phyloP scores from a whole-genome alignment of 768 basidiomycete genomes.

The Sporobolomyces phaffii region DNA sequence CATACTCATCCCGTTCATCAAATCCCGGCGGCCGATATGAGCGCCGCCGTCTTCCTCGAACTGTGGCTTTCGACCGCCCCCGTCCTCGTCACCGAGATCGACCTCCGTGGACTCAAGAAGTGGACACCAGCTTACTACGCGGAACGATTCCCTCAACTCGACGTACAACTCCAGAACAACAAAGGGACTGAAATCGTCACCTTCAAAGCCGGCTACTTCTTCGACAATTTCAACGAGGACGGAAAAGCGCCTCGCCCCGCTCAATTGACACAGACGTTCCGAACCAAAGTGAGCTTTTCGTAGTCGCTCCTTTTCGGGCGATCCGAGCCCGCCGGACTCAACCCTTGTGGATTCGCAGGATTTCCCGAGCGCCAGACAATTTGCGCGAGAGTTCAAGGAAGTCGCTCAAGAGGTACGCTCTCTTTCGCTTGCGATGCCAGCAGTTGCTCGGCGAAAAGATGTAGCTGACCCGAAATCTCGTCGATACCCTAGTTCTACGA shows the following conservation, averaged over 20 bases:
- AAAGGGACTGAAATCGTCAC: not conserved
- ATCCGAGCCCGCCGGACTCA: not conserved
- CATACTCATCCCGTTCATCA: conserved; percentile 12
- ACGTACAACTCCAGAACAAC: conserved; percentile 25
- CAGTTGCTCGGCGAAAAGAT: too few species aligned
- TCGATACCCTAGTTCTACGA: conserved; percentile 12
- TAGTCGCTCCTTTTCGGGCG: too few species aligned
- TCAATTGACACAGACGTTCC: conserved; percentile 1
- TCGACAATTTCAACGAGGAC: conserved; percentile 10
- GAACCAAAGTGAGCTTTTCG: conserved; percentile 20
- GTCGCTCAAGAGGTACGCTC: conserved; percentile 1
- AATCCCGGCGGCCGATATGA: not conserved
- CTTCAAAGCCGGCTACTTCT: conserved; percentile 9
- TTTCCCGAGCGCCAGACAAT: conserved; percentile 8
- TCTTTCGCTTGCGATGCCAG: too few species aligned
- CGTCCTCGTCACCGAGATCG: conserved; percentile 14
- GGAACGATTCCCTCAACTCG: not conserved
- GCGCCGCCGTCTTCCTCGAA: conserved; percentile 26
- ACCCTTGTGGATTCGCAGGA: not conserved
- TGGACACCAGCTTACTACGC: conserved; percentile 21
- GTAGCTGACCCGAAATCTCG: too few species aligned
- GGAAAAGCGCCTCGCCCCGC: not conserved
- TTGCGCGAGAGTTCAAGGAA: conserved; percentile 7
- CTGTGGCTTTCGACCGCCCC: conserved; percentile 22
- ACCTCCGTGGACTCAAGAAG: conserved; percentile 2